Evolutionary conservation across 495 filamentous ascomycete species (phyloP).

Genomic region (Hyaloscypha bicolor): DNA sequence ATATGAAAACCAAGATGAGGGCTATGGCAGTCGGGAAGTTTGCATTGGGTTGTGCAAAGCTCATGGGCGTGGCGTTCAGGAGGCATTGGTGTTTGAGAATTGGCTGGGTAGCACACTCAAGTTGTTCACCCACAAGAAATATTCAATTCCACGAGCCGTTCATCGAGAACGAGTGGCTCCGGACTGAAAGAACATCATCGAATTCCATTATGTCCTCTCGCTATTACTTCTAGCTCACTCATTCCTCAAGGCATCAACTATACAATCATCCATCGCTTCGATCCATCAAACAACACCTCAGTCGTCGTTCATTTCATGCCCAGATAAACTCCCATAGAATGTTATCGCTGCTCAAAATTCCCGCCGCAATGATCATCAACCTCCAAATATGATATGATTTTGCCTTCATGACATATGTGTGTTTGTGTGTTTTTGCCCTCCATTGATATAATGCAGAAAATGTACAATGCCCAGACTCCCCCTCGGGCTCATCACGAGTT

Average conservation of each 20-base stretch:
- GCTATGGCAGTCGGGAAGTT: not conserved
- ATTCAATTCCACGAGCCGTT: not conserved
- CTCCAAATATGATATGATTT: not conserved
- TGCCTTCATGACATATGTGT: not conserved
- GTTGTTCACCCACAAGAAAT: too few species aligned
- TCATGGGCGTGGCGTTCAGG: conserved; percentile 7
- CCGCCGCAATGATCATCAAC: not conserved
- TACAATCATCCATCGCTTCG: not conserved
- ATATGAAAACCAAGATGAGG: not conserved
- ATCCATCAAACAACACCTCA: not conserved
- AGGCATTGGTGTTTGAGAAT: not conserved
- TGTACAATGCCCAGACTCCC: not conserved
- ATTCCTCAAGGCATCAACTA: not conserved
- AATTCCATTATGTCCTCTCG: conserved; percentile 1
- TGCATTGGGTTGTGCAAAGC: not conserved
- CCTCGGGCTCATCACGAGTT: conserved; percentile 34
- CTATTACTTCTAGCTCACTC: not conserved
- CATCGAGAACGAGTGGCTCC: not conserved
- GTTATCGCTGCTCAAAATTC: not conserved
- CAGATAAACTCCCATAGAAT: conserved; percentile 1
- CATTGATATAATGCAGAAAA: not conserved
- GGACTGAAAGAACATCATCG: not conserved
- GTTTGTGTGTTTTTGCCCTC: conserved; percentile 10
- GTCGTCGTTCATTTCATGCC: not conserved
- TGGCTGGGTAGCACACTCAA: too few species aligned